Conservation (phyloP, 768 basidiomycete species). For the Boletellus sp. region DNA sequence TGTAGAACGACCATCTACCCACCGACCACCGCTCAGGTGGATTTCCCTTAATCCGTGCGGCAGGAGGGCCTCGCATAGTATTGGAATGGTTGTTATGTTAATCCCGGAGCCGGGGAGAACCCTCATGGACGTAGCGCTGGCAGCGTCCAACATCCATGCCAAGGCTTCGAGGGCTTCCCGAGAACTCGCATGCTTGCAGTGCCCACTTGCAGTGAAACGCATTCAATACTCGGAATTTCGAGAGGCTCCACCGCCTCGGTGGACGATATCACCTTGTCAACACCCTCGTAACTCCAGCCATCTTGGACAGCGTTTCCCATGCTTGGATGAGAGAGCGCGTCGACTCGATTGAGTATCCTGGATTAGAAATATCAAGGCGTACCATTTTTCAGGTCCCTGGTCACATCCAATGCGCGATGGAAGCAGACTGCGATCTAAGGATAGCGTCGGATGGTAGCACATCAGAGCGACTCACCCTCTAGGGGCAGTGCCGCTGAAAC, state of each 20-base stretch:
- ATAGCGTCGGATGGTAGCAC: not conserved
- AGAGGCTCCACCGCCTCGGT: not conserved
- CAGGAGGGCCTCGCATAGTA: slow-evolving; percentile 47
- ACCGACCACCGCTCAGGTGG: slow-evolving; percentile 71
- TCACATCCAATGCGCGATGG: slow-evolving; percentile 79
- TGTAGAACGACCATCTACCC: slow-evolving; percentile 52
- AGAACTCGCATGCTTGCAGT: slow-evolving; percentile 37
- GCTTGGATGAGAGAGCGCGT: slow-evolving; percentile 14
- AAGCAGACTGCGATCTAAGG: slow-evolving; percentile 56
- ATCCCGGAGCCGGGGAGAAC: slow-evolving; percentile 80
- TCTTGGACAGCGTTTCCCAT: slow-evolving; percentile 44
- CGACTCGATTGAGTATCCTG: not conserved
- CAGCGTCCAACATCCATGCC: slow-evolving; percentile 37
- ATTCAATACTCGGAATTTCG: not conserved
- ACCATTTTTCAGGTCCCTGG: slow-evolving; percentile 53
- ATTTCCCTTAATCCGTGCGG: slow-evolving; percentile 62
- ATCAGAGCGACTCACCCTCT: slow-evolving; percentile 45
- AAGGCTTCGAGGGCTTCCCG: slow-evolving; percentile 40
- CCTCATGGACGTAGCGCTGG: slow-evolving; percentile 6
- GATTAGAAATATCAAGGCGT: slow-evolving; percentile 1
- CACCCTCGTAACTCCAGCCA: slow-evolving; percentile 69
- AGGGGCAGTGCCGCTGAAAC: slow-evolving; percentile 55
- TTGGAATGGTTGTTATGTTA: slow-evolving; percentile 50
- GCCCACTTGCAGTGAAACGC: slow-evolving; percentile 44
- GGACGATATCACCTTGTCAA: slow-evolving; percentile 60